Conservation (phyloP, 2,329 filamentous ascomycete genomes). For the Huntiella savannae region DNA sequence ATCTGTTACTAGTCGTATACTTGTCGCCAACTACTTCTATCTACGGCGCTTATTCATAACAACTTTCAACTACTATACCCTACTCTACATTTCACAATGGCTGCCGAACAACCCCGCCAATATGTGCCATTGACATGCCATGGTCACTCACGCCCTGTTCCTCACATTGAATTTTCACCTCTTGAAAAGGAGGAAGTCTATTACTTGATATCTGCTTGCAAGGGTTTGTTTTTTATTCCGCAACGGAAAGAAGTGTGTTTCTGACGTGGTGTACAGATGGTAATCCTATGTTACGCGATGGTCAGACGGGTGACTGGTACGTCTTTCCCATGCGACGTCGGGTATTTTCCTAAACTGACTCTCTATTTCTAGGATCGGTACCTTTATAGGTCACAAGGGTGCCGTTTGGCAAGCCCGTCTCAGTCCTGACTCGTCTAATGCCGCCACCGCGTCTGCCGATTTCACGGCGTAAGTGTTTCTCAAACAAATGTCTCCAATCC, state of each 20-base stretch:
- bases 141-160: constrained; percentile 80
- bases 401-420: constrained; percentile 92
- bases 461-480: constrained; percentile 59
- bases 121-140: constrained; percentile 87
- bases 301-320: constrained; percentile 51
- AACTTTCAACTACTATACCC: too few relatives aligned
- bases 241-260: neutral
- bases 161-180: constrained; percentile 76
- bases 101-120: constrained; percentile 24
- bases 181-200: constrained; percentile 68
- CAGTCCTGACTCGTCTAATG: constrained; percentile 69
- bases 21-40: too few relatives aligned
- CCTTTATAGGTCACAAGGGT: constrained; percentile 94
- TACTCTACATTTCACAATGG: constrained; percentile 9
- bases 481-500: constrained; percentile 1
- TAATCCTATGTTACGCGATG: constrained; percentile 95
- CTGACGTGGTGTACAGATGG: constrained; percentile 42
- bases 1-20: too few relatives aligned
- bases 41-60: too few relatives aligned
- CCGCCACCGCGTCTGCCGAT: constrained; percentile 86
- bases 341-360: constrained; percentile 7
- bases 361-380: constrained; percentile 59
- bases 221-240: constrained; percentile 33
- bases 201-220: constrained; percentile 85
- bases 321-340: too few relatives aligned